Base-by-base conservation (phyloP, 305 asterid genomes). In the Fraxinus sp. region DNA sequence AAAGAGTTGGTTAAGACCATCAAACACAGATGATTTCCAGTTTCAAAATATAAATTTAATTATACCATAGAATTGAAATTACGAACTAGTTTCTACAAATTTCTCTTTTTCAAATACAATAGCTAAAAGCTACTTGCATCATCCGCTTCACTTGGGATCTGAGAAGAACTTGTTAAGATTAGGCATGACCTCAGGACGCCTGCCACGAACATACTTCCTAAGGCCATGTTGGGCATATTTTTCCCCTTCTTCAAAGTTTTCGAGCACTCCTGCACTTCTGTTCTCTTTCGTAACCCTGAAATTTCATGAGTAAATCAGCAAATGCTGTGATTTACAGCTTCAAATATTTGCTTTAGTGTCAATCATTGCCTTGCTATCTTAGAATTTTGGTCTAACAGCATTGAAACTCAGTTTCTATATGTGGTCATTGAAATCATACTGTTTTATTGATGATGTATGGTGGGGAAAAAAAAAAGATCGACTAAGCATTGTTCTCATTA, bases 241-340 rank as follows among this genome's bases (percentile, higher is more conserved):
- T 79, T 88, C 85, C 1, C 93, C 93, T 49, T 90, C 93, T 9
- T 79, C 83, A 18, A 81, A 82, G 83, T 87, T 90, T 5, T 88
- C 85, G 5, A 88, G 88, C 52, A 88, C 83, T 37, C 91, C 89
- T 10, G 91, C 91, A n/a, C 59, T 72, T 74, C 91, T 87, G 9
- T 87, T 85, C 82, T 86, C 82, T 78, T 90, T 90, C 0, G 14
- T 82, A 11, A 88, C 89, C 85, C 88, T 86, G 81, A 22, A 66
- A 59, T 30, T 24, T 35, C 22, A 78, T 57, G 16, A 46, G 8
- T 8, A 6, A 10, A 66, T 77, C 33, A 80, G 33, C 18, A 8
- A 49, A 24, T 26, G 7, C 3, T 37, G 28, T 37, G 39, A 26
- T 14, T 13, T 41, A 24, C 37, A 6, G 10, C 46, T 24, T 68